phyloP scores from a whole-genome alignment of 495 filamentous ascomycete species.

The Podospora pseudopauciseta region DNA sequence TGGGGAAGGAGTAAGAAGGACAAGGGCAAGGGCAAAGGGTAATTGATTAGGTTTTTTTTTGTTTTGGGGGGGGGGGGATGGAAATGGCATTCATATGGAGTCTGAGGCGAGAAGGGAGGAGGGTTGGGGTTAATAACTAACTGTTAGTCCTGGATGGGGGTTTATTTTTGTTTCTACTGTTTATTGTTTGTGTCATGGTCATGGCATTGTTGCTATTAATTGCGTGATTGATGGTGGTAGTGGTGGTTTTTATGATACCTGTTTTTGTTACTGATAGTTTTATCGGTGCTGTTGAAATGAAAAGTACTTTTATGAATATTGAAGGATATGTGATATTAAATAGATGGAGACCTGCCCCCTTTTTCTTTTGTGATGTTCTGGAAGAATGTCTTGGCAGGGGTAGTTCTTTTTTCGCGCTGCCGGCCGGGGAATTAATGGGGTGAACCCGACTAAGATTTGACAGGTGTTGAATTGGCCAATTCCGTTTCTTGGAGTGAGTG shows the following conservation, averaged over 20 bases:
- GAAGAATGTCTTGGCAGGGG: neutral
- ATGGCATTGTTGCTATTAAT: neutral
- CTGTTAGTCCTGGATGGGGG: neutral
- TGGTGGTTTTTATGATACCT: neutral
- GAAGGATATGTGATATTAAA: too few relatives aligned
- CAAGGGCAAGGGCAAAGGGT: neutral
- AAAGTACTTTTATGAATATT: neutral
- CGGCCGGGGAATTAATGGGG: neutral
- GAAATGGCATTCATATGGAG: neutral
- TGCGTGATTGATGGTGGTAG: neutral
- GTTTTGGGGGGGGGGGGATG: too few relatives aligned
- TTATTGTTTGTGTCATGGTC: neutral
- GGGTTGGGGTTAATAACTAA: neutral
- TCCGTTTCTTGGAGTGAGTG: neutral
- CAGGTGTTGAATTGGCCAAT: constrained; percentile 5
- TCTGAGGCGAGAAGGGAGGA: neutral
- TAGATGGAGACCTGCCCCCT: neutral
- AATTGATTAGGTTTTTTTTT: neutral
- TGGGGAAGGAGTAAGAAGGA: neutral
- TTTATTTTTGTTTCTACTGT: neutral
- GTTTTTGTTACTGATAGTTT: neutral
- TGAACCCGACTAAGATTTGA: neutral
- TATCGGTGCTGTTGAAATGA: neutral
- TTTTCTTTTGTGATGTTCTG: neutral
- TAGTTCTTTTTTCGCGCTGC: neutral